Conservation (phyloP, 116 monocot genomes). For the Zostera marina region DNA sequence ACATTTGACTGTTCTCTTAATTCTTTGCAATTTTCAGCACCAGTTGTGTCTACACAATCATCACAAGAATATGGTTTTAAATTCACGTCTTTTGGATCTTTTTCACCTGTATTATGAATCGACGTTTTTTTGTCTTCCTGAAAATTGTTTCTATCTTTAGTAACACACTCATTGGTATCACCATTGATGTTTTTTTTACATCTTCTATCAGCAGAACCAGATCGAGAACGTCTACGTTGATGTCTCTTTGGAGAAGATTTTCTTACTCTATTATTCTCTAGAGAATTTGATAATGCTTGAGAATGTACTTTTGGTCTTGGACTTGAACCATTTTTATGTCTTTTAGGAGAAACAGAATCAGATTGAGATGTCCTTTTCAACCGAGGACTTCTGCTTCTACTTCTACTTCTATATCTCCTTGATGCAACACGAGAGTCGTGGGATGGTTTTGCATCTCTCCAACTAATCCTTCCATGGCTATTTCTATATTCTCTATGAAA, state of each 20-base stretch:
- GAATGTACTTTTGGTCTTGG: conserved; percentile 36
- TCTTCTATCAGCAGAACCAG: conserved; percentile 11
- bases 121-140: no score
- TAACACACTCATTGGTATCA: conserved; percentile 11
- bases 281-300: conserved; percentile 42
- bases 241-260: conserved; percentile 28
- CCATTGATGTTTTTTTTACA: conserved; percentile 1
- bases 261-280: conserved; percentile 34
- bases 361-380: conserved; percentile 25
- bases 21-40: not conserved
- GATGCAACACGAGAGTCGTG: conserved; percentile 49
- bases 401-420: conserved; percentile 52
- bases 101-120: conserved; percentile 2
- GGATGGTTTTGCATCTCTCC: conserved; percentile 38
- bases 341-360: conserved; percentile 47
- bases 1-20: conserved; percentile 2
- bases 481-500: conserved; percentile 43
- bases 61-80: conserved; percentile 3
- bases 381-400: conserved; percentile 57
- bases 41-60: not conserved
- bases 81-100: conserved; percentile 11
- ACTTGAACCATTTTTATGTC: conserved; percentile 40
- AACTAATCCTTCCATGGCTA: conserved; percentile 25
- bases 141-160: conserved; percentile 5
- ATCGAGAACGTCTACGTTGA: conserved; percentile 14